phyloP scores from a whole-genome alignment of 2,329 filamentous ascomycete species.

The Pestalotiopsis sp. region DNA sequence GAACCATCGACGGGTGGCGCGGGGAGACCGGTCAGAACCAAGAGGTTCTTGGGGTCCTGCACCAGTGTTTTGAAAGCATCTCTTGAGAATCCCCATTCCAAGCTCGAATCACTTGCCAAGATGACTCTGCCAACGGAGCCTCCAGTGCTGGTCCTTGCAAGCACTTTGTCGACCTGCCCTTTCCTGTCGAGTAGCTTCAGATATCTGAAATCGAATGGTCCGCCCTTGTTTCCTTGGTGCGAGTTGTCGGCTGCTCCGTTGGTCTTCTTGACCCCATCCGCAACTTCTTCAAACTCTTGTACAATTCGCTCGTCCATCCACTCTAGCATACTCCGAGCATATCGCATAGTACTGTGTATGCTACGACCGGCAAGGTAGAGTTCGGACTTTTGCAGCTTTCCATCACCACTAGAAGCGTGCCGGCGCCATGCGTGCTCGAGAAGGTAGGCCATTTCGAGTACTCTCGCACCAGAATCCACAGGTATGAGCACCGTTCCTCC shows the following conservation, averaged over 20 bases:
- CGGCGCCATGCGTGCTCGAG: conserved; percentile 89
- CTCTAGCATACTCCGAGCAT: conserved; percentile 93
- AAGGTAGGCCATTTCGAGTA: conserved; percentile 88
- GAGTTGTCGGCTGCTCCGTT: conserved; percentile 46
- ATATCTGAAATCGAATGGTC: conserved; percentile 88
- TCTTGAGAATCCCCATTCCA: conserved; percentile 95
- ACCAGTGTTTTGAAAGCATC: conserved; percentile 75
- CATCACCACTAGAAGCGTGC: conserved; percentile 51
- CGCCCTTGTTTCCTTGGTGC: conserved; percentile 53
- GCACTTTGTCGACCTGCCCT: conserved; percentile 73
- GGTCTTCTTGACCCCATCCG: conserved; percentile 47
- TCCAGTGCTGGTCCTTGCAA: conserved; percentile 42
- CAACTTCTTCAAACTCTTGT: conserved; percentile 80
- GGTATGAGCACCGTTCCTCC: conserved; percentile 93
- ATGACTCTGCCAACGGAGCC: conserved; percentile 68
- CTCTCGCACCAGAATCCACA: conserved; percentile 91
- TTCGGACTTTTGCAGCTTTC: conserved; percentile 52
- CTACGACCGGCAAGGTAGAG: conserved; percentile 86
- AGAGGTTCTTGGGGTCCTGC: conserved; percentile 74
- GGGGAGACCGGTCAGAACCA: conserved; percentile 81
- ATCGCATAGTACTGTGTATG: conserved; percentile 83
- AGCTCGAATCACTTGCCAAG: conserved; percentile 82
- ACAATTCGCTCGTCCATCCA: conserved; percentile 99
- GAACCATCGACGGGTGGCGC: conserved; percentile 42
- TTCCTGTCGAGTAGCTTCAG: conserved; percentile 80